Conservation (phyloP, 352 stramenopile species). For the Phytophthora tubulina region DNA sequence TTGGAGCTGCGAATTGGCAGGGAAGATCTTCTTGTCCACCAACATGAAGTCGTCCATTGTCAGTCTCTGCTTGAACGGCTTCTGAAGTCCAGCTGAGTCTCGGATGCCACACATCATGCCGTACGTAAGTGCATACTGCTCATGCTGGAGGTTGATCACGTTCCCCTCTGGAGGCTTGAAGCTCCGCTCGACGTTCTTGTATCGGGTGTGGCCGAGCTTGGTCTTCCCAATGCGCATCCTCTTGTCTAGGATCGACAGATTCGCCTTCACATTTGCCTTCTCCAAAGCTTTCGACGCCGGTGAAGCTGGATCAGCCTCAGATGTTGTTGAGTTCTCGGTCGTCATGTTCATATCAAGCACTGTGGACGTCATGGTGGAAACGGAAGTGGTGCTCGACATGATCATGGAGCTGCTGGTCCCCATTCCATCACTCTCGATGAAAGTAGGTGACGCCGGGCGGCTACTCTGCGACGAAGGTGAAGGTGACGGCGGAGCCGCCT, state of each 20-base stretch:
- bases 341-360: conserved; percentile 21
- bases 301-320: conserved; percentile 47
- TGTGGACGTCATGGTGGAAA: conserved; percentile 7
- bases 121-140: conserved; percentile 98
- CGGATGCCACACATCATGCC: conserved; percentile 99
- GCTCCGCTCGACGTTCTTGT: conserved; percentile 58
- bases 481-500: conserved; percentile 9
- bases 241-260: conserved; percentile 65
- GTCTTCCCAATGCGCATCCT: conserved; percentile 64
- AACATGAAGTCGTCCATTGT: conserved; percentile 94
- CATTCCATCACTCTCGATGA: conserved; percentile 33
- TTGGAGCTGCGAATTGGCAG: conserved; percentile 77
- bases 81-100: conserved; percentile 92
- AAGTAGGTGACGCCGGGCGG: conserved; percentile 29
- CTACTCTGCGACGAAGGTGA: conserved; percentile 32
- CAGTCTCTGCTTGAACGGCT: conserved; percentile 81
- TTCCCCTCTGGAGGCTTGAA: conserved; percentile 79
- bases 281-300: conserved; percentile 51
- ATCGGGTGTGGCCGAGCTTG: conserved; percentile 61
- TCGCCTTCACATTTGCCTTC: conserved; percentile 56
- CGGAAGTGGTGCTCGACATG: conserved; percentile 24
- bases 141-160: conserved; percentile 90
- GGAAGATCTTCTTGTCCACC: conserved; percentile 82
- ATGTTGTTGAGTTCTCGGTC: conserved; percentile 6
- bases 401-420: conserved; percentile 40